These are phyloP conservation scores for Calonectria fujianensis DNA, from an alignment of 2,329 filamentous ascomycete species.

Conservation along the genomic window DNA sequence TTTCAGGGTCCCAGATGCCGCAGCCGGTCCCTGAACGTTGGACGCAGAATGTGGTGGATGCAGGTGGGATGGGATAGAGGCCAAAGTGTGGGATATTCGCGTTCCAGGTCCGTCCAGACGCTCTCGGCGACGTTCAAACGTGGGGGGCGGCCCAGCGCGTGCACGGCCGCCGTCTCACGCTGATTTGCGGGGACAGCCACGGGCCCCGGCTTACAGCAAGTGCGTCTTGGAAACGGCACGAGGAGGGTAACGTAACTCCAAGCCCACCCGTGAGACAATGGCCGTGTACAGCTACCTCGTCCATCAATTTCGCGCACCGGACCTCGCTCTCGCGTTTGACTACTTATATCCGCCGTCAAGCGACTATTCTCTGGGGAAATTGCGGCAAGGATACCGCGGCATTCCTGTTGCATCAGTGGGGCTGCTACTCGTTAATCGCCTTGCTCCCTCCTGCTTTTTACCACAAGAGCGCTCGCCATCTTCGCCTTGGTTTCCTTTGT, in stretches of 20 bases:
- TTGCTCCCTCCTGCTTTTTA: background rate
- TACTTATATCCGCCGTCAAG: slow-evolving; percentile 6
- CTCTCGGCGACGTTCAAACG: slow-evolving; percentile 1
- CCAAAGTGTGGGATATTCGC: slow-evolving; percentile 25
- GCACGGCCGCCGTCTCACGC: slow-evolving; percentile 4
- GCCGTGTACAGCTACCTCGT: background rate
- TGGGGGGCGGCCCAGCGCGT: slow-evolving; percentile 4
- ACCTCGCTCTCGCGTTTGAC: background rate
- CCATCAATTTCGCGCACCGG: background rate
- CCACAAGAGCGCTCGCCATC: background rate
- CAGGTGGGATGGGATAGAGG: background rate
- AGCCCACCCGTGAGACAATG: background rate
- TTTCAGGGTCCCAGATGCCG: slow-evolving; percentile 14
- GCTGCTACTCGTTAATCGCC: background rate
- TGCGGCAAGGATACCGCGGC: background rate
- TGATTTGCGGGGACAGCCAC: slow-evolving; percentile 12
- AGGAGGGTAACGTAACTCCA: background rate
- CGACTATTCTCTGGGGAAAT: background rate
- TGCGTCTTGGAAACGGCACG: background rate
- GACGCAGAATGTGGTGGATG: background rate
- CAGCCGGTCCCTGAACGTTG: background rate
- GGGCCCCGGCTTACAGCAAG: slow-evolving; percentile 11
- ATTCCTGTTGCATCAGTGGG: background rate
- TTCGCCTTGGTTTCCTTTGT: background rate
- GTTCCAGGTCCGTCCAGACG: slow-evolving; percentile 5